Conservation (phyloP, 2,329 filamentous ascomycete genomes). For the Cucurbitaria berberidis region DNA sequence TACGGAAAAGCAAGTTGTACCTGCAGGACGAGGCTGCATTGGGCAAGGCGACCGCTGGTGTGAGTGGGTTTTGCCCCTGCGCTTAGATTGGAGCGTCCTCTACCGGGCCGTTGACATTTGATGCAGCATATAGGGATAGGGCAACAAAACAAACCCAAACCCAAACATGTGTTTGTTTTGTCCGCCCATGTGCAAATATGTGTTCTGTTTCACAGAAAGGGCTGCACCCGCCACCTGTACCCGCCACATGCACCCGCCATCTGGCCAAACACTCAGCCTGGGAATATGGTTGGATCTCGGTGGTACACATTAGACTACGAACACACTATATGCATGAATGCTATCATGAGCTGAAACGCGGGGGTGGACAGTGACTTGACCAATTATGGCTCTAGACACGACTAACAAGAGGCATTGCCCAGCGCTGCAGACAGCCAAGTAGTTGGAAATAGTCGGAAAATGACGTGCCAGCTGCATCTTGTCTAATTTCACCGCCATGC, state of each 20-base stretch:
- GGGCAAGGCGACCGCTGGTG: conserved; percentile 10
- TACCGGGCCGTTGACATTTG: conserved; percentile 1
- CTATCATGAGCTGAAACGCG: conserved; percentile 3
- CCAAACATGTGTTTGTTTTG: neutral
- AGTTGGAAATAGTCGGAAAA: no score
- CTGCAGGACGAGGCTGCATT: conserved; percentile 20
- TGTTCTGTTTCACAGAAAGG: neutral
- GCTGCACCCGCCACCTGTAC: conserved; percentile 19
- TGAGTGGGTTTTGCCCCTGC: neutral
- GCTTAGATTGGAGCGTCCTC: conserved; percentile 7
- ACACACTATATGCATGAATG: conserved; percentile 14
- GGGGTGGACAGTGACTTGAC: neutral
- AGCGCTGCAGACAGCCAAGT: conserved; percentile 22
- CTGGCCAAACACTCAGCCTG: neutral
- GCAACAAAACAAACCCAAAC: no score
- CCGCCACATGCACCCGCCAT: conserved; percentile 17
- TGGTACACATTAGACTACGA: neutral
- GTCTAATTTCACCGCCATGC: conserved; percentile 23
- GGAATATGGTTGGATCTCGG: no score
- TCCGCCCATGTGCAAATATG: neutral
- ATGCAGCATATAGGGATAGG: conserved; percentile 8
- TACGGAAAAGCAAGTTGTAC: conserved; percentile 15
- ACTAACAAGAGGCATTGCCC: no score
- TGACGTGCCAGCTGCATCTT: conserved; percentile 26
- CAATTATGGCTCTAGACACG: conserved; percentile 4